Base-by-base conservation (phyloP, 805 yeast species). In the Ogataea philodendri region DNA sequence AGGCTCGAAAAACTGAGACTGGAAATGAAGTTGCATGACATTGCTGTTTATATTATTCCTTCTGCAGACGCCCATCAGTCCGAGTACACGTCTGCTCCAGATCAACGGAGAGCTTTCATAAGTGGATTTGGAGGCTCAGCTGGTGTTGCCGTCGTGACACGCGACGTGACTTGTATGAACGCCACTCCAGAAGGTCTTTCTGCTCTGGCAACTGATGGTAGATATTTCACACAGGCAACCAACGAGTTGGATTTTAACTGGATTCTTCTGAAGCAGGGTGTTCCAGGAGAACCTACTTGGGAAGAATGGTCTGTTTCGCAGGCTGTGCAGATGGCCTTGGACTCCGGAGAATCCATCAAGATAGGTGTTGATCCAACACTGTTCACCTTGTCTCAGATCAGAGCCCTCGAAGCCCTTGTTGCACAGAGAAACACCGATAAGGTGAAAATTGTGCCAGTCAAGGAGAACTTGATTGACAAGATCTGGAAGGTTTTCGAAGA, bases 1-100 rank as follows among this genome's bases (percentile, higher is more conserved):
- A 76, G 89, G 49, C 66, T 89, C 32, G 69, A 63, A 25, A 67
- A 65, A 14, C 63, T 89, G 40, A 72, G 97, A 52, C 49, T 62
- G 25, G 66, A 72, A 42, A 85, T 93, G 89, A 72, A 69, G 27
- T 61, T 68, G 28, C 58, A 76, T 38, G 49, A 54, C 32, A 56
- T 90, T 23, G 85, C 81, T 8, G 80, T 86, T 21, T 90, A 93
- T 58, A 68, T 75, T 9, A 41, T 63, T 11, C 81, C 81, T 6
- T 70, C 78, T 7, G 81, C 76, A 54, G 84, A 77, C 56, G 76
- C 72, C 33, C 84, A 77, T 55, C 83, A 76, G 56, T 66, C 74
- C n/a, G 83, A 77, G 52, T 76, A 76, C 44, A 75, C 76, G 15
- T 65, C 79, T 1, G 48, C 67, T 3, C 59, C 60, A 30, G 83